A percentile compares a stretch with the other conserved stretches of the same genome.
These are phyloP conservation scores for Xerocomellus chrysenteron DNA, from an alignment of 768 basidiomycete genomes.

Conservation along the genomic window DNA sequence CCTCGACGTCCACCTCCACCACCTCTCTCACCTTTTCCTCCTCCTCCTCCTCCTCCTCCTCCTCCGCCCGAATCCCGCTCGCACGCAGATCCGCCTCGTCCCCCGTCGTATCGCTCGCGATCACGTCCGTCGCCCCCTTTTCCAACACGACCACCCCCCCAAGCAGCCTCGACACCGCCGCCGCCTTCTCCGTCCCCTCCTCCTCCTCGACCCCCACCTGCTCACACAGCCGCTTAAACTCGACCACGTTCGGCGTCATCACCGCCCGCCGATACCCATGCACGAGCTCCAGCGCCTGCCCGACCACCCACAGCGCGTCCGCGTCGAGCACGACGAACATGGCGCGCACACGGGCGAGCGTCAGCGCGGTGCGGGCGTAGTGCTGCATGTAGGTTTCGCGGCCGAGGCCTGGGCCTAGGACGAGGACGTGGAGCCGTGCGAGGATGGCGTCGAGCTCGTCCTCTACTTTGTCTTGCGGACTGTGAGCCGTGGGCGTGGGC, in stretches of 20 bases:
- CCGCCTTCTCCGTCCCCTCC: slow-evolving; percentile 58
- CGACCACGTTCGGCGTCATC: slow-evolving; percentile 91
- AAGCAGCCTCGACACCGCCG: slow-evolving; percentile 65
- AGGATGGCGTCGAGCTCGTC: slow-evolving; percentile 65
- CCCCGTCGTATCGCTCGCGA: slow-evolving; percentile 73
- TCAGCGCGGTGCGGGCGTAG: slow-evolving; percentile 74
- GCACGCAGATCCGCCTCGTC: slow-evolving; percentile 45
- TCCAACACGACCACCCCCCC: slow-evolving; percentile 89
- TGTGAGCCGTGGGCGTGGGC: slow-evolving; percentile 20
- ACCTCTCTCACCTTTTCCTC: slow-evolving; percentile 48
- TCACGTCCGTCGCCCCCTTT: slow-evolving; percentile 82
- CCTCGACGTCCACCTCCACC: slow-evolving; percentile 64
- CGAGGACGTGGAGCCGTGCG: slow-evolving; percentile 84
- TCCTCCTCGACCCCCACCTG: slow-evolving; percentile 59
- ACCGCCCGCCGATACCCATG: slow-evolving; percentile 85
- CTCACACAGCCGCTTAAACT: slow-evolving; percentile 84
- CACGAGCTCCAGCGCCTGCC: slow-evolving; percentile 70
- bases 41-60: slow-evolving; percentile 43
- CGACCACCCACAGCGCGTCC: slow-evolving; percentile 84
- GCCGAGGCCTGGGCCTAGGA: slow-evolving; percentile 94
- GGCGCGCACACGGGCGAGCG: slow-evolving; percentile 65
- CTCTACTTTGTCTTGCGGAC: slow-evolving; percentile 48
- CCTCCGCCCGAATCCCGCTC: slow-evolving; percentile 41
- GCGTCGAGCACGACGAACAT: slow-evolving; percentile 96
- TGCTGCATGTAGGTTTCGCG: slow-evolving; percentile 87